Percentiles rank a stretch among this genome's conserved stretches.
phyloP scores from a whole-genome alignment of 1,139 yeast genomes.

The Suhomyces bokatorum region DNA sequence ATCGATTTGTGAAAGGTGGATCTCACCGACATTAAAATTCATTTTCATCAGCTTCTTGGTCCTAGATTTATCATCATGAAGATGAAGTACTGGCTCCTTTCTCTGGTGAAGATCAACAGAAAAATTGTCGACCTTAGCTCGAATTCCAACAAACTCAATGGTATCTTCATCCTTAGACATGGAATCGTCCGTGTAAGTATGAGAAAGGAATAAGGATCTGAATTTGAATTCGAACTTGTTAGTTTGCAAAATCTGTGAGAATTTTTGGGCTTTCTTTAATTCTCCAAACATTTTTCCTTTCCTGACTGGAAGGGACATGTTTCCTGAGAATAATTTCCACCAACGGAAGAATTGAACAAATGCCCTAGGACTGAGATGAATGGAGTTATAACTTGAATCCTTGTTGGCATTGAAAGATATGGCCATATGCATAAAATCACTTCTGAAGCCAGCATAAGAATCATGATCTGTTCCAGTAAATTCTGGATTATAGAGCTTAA shows the following conservation, averaged over 20 bases:
- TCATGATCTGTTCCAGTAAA: constrained; percentile 58
- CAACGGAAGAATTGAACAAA: constrained; percentile 44
- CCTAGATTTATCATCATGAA: constrained; percentile 33
- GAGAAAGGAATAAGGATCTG: constrained; percentile 42
- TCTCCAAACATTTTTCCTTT: constrained; percentile 45
- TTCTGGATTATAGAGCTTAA: constrained; percentile 64
- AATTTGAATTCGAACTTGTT: constrained; percentile 44
- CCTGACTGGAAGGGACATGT: constrained; percentile 44
- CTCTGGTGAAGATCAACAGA: constrained; percentile 46
- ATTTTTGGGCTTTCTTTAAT: constrained; percentile 34
- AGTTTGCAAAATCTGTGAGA: constrained; percentile 44
- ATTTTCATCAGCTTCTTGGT: constrained; percentile 40
- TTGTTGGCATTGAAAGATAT: constrained; percentile 60
- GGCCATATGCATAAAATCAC: constrained; percentile 78
- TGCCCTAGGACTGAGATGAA: constrained; percentile 43
- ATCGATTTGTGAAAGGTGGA: constrained; percentile 42
- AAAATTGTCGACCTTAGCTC: constrained; percentile 43
- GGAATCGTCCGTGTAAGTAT: constrained; percentile 33
- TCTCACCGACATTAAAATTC: constrained; percentile 48
- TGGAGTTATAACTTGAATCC: constrained; percentile 41
- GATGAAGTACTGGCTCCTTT: constrained; percentile 37
- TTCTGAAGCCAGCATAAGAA: constrained; percentile 76
- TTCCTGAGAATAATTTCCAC: constrained; percentile 49
- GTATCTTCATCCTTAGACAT: constrained; percentile 21
- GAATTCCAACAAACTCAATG: constrained; percentile 40